phyloP scores from a whole-genome alignment of 2,329 filamentous ascomycete species.

The Xenoacremonium recifei region DNA sequence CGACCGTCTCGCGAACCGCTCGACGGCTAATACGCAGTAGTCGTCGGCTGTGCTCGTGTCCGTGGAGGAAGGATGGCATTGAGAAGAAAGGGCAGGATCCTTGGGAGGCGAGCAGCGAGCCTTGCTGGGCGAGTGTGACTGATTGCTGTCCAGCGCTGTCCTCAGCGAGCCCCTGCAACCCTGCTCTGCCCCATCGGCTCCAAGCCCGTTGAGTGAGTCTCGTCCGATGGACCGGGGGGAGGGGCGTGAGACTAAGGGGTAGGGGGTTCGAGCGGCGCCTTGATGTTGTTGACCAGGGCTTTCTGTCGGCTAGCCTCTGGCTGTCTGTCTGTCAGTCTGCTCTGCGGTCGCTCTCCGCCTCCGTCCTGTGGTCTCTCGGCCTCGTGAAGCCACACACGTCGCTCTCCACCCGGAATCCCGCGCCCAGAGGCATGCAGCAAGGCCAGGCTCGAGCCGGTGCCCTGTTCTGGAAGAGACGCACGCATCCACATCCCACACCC shows the following conservation, averaged over 20 bases:
- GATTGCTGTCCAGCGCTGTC: too few species aligned
- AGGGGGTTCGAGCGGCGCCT: slow-evolving; percentile 19
- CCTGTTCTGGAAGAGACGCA: not conserved
- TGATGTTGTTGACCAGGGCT: slow-evolving; percentile 18
- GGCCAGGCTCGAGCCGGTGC: not conserved
- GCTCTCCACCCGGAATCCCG: slow-evolving; percentile 1
- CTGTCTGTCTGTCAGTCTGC: slow-evolving; percentile 1
- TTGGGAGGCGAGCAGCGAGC: too few species aligned
- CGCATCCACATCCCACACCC: not conserved
- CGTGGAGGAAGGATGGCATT: too few species aligned
- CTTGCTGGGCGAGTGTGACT: too few species aligned
- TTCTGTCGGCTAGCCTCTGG: slow-evolving; percentile 17
- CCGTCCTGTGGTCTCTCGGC: not conserved
- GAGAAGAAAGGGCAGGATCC: too few species aligned
- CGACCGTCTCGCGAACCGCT: slow-evolving; percentile 21
- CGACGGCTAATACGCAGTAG: too few species aligned
- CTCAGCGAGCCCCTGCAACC: slow-evolving; percentile 6
- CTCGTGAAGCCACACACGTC: slow-evolving; percentile 9
- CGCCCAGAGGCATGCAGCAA: slow-evolving; percentile 7
- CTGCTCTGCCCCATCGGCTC: slow-evolving; percentile 17
- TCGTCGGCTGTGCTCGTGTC: too few species aligned
- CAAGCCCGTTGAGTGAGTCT: slow-evolving; percentile 23
- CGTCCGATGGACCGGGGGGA: slow-evolving; percentile 23
- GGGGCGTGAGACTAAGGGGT: slow-evolving; percentile 21
- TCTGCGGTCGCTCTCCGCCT: slow-evolving; percentile 14